Conservation (phyloP, 495 filamentous ascomycete species). For the Aspergillus hancockii region DNA sequence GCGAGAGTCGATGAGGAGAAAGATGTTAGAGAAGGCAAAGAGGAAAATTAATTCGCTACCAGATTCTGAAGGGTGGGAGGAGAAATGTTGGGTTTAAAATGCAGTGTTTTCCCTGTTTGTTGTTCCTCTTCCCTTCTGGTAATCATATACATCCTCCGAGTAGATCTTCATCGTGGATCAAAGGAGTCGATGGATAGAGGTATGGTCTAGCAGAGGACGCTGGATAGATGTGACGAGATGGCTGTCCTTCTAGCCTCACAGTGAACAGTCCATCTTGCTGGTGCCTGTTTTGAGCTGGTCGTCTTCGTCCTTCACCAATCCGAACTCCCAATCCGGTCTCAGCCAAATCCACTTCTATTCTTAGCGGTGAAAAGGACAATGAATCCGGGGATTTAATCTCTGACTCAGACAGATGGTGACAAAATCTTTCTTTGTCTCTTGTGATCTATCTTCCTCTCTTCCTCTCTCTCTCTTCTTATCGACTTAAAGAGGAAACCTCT, state of each 20-base stretch:
- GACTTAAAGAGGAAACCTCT: neutral
- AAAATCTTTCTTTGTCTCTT: neutral
- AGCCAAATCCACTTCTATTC: constrained; percentile 12
- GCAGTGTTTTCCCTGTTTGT: neutral
- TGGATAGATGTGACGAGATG: neutral
- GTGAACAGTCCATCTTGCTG: neutral
- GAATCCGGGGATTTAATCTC: constrained; percentile 1
- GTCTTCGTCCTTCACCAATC: constrained; percentile 1
- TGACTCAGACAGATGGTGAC: neutral
- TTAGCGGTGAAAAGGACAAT: constrained; percentile 1
- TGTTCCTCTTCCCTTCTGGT: neutral
- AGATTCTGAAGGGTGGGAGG: neutral
- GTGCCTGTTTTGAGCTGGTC: neutral
- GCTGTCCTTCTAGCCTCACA: neutral
- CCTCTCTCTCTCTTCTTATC: neutral
- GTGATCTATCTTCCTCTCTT: neutral
- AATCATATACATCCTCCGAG: too few relatives aligned
- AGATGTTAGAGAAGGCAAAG: neutral
- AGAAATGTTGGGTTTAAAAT: neutral
- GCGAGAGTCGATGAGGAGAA: neutral
- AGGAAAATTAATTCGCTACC: neutral
- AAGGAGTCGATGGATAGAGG: neutral
- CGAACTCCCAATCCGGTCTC: constrained; percentile 2
- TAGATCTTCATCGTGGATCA: neutral
- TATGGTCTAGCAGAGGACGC: neutral